Evolutionary conservation across 1,284 basidiomycete genomes (phyloP), one percentile per base, ranked within the genome.

Genomic region (Xerocomus nothofagi): DNA sequence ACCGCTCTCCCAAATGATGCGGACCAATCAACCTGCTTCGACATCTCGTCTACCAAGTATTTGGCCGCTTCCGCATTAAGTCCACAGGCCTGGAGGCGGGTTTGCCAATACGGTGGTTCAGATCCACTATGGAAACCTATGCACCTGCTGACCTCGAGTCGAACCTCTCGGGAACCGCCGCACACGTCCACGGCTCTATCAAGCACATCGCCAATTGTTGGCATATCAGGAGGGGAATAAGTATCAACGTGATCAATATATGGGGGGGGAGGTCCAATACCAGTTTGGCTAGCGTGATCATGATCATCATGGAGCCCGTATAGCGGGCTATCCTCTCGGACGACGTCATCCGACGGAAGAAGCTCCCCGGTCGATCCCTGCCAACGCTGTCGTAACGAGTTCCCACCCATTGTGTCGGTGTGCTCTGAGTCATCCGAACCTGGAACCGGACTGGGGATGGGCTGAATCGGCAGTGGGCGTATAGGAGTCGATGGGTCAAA

Each of bases 21-120:
- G 1, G 41, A 18, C 62, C 64, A 65, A 6, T 70, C 59, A 6
- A 60, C 54, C 10, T 68, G 54, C n/a, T 50, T 53, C 24, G 49
- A 62, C 65, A 66, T 70, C 43, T 61, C 65, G 18, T 57, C 50
- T 17, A 70, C 51, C 45, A 66, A 39, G 24, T 49, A 52, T 15
- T 37, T 49, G 9, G 53, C 49, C 2, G 55, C 54, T n/a, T 53
- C 55, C 8, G 41, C 26, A 27, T 50, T 54, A 40, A 66, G 24
- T n/a, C 59, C 59, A 24, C 56, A 65, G 14, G 57, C 55, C 44
- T 52, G 54, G 21, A 66, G 59, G 14, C 58, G 57, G 4, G 47
- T 44, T 24, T 62, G 52, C 65, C 65, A 66, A 39, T 67, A 65
- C 3, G 60, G 47, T 18, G 60, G 61, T 9, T 70, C 65, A 21